Conservation (phyloP, 768 basidiomycete species). For the Xerocomellus chrysenteron region DNA sequence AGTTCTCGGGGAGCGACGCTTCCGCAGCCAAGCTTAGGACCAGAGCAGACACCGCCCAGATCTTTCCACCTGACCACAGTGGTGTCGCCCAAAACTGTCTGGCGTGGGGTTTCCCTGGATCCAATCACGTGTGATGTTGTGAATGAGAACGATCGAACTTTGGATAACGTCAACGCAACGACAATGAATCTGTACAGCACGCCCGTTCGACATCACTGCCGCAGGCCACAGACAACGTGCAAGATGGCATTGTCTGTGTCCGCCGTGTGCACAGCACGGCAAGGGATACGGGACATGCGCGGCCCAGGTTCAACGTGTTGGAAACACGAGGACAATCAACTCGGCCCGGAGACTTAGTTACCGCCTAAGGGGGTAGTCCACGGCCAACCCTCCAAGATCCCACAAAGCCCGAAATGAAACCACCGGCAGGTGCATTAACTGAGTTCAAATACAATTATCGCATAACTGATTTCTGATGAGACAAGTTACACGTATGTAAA, state of each 20-base stretch:
- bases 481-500: conserved; percentile 16
- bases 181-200: conserved; percentile 2
- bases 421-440: conserved; percentile 1
- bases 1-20: background rate
- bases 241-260: background rate
- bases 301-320: conserved; percentile 3
- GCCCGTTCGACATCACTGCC: background rate
- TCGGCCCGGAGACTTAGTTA: conserved; percentile 18
- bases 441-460: conserved; percentile 19
- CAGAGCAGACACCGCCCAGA: conserved; percentile 1
- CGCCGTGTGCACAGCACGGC: conserved; percentile 14
- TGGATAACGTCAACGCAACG: background rate
- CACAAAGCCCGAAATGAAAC: conserved; percentile 31
- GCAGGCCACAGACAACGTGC: conserved; percentile 7
- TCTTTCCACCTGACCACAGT: background rate
- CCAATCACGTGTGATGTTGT: background rate
- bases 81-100: background rate
- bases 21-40: background rate
- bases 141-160: background rate
- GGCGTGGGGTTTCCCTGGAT: background rate
- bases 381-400: conserved; percentile 13
- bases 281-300: background rate
- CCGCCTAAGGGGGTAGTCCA: conserved; percentile 7
- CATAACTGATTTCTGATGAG: conserved; percentile 15
- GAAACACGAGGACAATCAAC: conserved; percentile 29